Evolutionary conservation across 306 rosid genomes (phyloP).

Genomic region (Cucumis sativus): DNA sequence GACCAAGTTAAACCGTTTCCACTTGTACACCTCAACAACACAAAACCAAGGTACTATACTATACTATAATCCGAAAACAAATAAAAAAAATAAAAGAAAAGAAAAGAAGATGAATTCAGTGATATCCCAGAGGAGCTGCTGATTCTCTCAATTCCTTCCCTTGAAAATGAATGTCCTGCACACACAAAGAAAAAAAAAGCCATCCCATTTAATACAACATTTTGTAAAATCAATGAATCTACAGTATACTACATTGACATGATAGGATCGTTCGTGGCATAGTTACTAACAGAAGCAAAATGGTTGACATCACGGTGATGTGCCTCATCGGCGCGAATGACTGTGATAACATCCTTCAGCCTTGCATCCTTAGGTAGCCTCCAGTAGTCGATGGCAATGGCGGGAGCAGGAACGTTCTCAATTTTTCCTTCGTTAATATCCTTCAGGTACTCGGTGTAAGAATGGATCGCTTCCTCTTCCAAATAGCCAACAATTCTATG

Average conservation of each 20-base stretch:
- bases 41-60: neutral
- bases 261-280: no score
- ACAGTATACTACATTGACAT: no score
- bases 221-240: neutral
- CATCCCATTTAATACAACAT: neutral
- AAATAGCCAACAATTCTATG: conserved; percentile 65
- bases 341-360: conserved; percentile 49
- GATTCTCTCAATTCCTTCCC: conserved; percentile 61
- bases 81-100: neutral
- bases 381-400: conserved; percentile 80
- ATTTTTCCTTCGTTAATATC: conserved; percentile 47
- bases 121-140: conserved; percentile 66
- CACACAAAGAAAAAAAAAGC: neutral
- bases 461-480: conserved; percentile 58
- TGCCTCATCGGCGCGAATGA: conserved; percentile 73
- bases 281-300: conserved; percentile 61
- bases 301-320: conserved; percentile 80
- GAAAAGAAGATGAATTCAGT: conserved; percentile 17
- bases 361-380: conserved; percentile 60
- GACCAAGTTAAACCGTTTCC: neutral
- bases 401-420: conserved; percentile 70
- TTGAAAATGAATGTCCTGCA: conserved; percentile 63
- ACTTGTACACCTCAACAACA: neutral
- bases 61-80: neutral
- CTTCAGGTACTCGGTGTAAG: conserved; percentile 44